These are phyloP conservation scores for Decorospora gaudefroyi DNA, from an alignment of 2,329 filamentous ascomycete species.

Conservation along the genomic window DNA sequence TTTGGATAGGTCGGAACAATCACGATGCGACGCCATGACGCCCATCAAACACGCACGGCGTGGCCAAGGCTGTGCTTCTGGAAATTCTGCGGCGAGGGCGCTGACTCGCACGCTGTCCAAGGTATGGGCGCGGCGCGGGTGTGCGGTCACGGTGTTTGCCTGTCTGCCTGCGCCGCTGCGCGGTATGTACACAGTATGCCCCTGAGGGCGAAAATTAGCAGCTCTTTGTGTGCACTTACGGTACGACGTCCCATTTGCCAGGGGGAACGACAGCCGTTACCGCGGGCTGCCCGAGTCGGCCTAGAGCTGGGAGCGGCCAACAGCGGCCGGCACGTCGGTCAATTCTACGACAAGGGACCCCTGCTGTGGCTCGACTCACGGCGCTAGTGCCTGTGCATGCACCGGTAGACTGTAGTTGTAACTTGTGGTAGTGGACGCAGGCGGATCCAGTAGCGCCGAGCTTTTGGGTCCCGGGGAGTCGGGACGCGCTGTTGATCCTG, in stretches of 20 bases:
- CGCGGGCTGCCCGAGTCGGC: conserved; percentile 27
- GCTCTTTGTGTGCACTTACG: conserved; percentile 15
- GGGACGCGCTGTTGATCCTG: conserved; percentile 43
- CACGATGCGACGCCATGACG: conserved; percentile 27
- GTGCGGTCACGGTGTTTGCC: conserved; percentile 15
- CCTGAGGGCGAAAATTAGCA: conserved; percentile 29
- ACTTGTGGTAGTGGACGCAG: conserved; percentile 5
- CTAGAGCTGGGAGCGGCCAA: conserved; percentile 32
- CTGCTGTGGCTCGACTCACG: conserved; percentile 10
- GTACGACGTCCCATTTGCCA: conserved; percentile 33
- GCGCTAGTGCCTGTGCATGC: conserved; percentile 7
- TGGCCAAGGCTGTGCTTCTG: conserved; percentile 32
- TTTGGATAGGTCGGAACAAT: conserved; percentile 31
- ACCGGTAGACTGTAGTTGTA: too few relatives aligned
- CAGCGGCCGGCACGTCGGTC: conserved; percentile 40
- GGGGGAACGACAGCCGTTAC: conserved; percentile 39
- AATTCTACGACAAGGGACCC: conserved; percentile 24
- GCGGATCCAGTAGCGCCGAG: conserved; percentile 14
- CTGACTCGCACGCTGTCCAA: conserved; percentile 36
- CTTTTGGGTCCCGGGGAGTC: conserved; percentile 16
- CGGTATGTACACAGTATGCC: too few relatives aligned
- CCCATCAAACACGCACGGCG: conserved; percentile 17
- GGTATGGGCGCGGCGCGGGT: conserved; percentile 16
- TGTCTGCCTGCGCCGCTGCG: too few relatives aligned
- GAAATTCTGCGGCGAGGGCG: conserved; percentile 32